Conservation (phyloP, 169 alveolate species). For the Perkinsus olseni region DNA sequence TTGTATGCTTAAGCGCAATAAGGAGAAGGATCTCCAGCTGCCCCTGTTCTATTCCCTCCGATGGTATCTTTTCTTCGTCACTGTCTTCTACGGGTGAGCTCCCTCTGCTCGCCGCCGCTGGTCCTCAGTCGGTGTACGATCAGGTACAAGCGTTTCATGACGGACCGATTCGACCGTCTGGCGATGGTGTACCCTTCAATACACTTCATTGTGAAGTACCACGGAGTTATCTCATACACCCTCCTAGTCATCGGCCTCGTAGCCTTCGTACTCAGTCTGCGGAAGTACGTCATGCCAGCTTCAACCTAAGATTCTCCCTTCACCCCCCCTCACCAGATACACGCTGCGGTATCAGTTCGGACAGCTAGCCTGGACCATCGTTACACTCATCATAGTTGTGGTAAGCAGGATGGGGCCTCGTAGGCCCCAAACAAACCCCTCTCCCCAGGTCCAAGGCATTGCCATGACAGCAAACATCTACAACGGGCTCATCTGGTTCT, state of each 20-base stretch:
- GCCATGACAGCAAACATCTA: constrained; percentile 78
- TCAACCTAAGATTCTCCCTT: neutral
- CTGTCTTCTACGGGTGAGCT: neutral
- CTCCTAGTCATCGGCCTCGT: constrained; percentile 75
- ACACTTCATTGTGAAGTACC: constrained; percentile 62
- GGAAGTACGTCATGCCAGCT: constrained; percentile 50
- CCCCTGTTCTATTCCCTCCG: constrained; percentile 37
- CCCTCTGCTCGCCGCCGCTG: too few relatives aligned
- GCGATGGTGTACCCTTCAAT: constrained; percentile 21
- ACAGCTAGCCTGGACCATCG: constrained; percentile 73
- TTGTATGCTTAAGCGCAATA: constrained; percentile 55
- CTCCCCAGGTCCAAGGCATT: constrained; percentile 35
- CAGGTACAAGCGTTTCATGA: constrained; percentile 17
- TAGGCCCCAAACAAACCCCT: neutral
- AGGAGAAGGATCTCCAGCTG: constrained; percentile 47
- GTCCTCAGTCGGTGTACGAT: neutral
- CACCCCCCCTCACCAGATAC: constrained; percentile 18
- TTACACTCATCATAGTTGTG: constrained; percentile 62
- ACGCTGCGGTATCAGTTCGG: constrained; percentile 81
- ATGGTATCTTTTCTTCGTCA: constrained; percentile 2
- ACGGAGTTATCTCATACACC: constrained; percentile 68
- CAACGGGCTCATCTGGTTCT: constrained; percentile 91
- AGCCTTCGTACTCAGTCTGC: constrained; percentile 76
- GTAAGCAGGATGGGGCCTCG: neutral
- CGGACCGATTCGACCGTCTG: constrained; percentile 11